Percentiles rank a stretch among this genome's conserved stretches.
phyloP scores from a whole-genome alignment of 148 eudicot species.

The Talinum fruticosum region DNA sequence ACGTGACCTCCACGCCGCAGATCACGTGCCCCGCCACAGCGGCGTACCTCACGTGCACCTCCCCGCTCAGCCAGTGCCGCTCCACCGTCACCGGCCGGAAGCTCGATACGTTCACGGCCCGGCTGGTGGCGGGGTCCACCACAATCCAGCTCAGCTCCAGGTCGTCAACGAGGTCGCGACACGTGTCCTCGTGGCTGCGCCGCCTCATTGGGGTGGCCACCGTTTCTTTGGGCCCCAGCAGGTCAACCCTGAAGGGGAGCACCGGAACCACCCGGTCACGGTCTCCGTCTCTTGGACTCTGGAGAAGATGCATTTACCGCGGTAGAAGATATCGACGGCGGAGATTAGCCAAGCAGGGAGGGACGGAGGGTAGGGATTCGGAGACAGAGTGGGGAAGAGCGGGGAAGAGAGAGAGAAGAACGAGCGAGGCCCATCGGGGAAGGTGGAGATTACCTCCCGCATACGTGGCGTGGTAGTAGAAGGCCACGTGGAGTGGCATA shows the following conservation, averaged over 20 bases:
- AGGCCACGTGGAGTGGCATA: slow-evolving; percentile 72
- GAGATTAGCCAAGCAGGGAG: slow-evolving; percentile 47
- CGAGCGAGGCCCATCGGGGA: slow-evolving; percentile 51
- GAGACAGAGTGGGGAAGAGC: slow-evolving; percentile 25
- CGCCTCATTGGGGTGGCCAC: slow-evolving; percentile 42
- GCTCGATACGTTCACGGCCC: slow-evolving; percentile 57
- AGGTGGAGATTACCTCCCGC: slow-evolving; percentile 44
- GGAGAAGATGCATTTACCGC: slow-evolving; percentile 39
- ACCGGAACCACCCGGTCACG: slow-evolving; percentile 56
- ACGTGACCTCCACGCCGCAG: slow-evolving; percentile 57
- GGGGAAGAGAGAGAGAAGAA: slow-evolving; percentile 69
- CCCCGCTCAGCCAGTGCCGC: slow-evolving; percentile 79
- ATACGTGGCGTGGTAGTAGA: slow-evolving; percentile 50
- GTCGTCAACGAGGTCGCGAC: slow-evolving; percentile 32
- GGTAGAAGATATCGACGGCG: slow-evolving; percentile 76
- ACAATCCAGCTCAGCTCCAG: slow-evolving; percentile 70
- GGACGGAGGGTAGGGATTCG: slow-evolving; percentile 21
- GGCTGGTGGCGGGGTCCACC: slow-evolving; percentile 39
- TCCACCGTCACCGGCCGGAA: slow-evolving; percentile 51
- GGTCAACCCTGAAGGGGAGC: slow-evolving; percentile 73
- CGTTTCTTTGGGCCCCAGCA: slow-evolving; percentile 62
- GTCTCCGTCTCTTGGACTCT: slow-evolving; percentile 64
- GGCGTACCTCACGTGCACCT: slow-evolving; percentile 54
- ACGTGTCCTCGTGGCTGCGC: slow-evolving; percentile 47
- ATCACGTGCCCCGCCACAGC: slow-evolving; percentile 37